Base-by-base conservation (phyloP, 2,329 filamentous ascomycete species). In the Scolecobasidium constrictum region DNA sequence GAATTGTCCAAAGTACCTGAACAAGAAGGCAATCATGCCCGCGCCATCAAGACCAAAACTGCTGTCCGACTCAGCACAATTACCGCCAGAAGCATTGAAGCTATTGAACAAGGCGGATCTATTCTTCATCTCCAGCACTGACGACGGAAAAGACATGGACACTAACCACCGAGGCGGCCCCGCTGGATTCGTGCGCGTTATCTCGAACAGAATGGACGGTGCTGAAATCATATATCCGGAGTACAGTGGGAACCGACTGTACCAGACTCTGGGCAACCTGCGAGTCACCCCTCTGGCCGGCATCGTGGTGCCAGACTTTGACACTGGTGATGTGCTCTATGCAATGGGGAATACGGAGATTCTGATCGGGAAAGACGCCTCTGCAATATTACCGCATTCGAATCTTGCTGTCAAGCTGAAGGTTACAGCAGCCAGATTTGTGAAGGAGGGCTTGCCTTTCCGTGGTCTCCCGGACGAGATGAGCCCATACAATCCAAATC, bases 1-100 rank as follows among this genome's bases (percentile, higher is more conserved):
- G 0, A 93, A 92, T 52, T 93, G 86, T 52, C 86, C 86, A 2
- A 94, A 94, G 60, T 94, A 94, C 52, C 57, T 94, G 23, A 92
- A 90, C 59, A 77, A 75, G 53, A 87, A 83, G 56, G 64, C 66
- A 2, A 75, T 93, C 31, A 55, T 61, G 2, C 69, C 72, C 4
- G 69, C 73, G 35, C 47, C 66, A 1, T 71, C 81, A 2, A 56
- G 66, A 12, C 75, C 83, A 7, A 60, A 60, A 37, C 57, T 78
- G 1, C 46, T 73, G 2, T 71, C 71, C 0, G 56, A 66, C 18
- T 64, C 61, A 2, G 49, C 68, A 3, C 59, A 64, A 3, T 61
- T 88, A 3, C 60, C 73, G 0, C 51, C 56, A 5, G 66, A 68
- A 39, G 82, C 79, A 1, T 48, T 80, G 6, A 63, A 71, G 5